Base-by-base conservation (phyloP, 2,329 filamentous ascomycete species). In the Aspergillus hortae region DNA sequence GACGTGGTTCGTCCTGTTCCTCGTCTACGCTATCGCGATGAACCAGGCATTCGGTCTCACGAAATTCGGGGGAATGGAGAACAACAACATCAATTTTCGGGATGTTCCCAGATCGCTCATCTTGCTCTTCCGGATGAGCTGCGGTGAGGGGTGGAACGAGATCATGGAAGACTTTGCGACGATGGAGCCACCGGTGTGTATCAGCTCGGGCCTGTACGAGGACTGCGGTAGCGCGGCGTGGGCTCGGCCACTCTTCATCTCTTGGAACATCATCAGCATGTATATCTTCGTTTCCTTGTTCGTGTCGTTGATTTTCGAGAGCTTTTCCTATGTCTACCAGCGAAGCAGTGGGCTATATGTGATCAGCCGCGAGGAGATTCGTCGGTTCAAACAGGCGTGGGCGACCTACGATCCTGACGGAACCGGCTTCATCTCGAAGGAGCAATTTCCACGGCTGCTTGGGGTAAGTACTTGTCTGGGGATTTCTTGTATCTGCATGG, bases 231-330 rank as follows among this genome's bases (percentile, higher is more conserved):
- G 92, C 73, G 82, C 85, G 46, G 82, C 85, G 36, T 99, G 94
- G 91, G 91, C 94, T 6, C 82, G 91, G 47, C 84, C 86, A 32
- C 78, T 99, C 9, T 99, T 99, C 76, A 91, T 97, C 52, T 84
- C 88, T 4, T 99, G 94, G 94, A 99, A 99, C 76, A 92, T 99
- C 64, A 82, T 99, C 72, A 97, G 92, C 88, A 99, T 99, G 94
- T 99, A 99, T 74, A 95, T 99, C 65, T 99, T 99, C 66, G 92
- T 97, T 67, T 96, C 92, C 66, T 77, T 99, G 67, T 99, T 99
- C 71, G 92, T 99, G 53, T 99, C 94, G 45, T 85, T 99, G 69
- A 99, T 99, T 61, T 99, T 95, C 74, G 94, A 99, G 76, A 97
- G 92, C 73, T 99, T 99, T 80, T 96, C 91, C 69, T 99, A 99